These are phyloP conservation scores for Amanita phalloides DNA, from an alignment of 768 basidiomycete genomes.

Conservation along the genomic window DNA sequence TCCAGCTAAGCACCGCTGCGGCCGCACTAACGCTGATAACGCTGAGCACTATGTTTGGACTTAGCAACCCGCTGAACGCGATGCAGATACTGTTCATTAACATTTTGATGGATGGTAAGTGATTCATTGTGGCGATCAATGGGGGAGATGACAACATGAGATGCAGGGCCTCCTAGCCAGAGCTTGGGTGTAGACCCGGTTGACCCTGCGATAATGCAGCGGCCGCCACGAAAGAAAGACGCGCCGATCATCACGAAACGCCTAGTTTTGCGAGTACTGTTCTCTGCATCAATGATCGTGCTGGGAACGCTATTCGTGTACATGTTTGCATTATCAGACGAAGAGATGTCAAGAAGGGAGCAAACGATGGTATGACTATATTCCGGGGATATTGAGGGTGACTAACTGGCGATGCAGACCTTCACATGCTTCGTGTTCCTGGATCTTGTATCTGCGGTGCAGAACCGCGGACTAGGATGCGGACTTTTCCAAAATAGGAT, in stretches of 20 bases:
- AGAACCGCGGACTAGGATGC: slow-evolving; percentile 88
- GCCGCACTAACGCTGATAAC: slow-evolving; percentile 94
- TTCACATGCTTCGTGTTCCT: slow-evolving; percentile 97
- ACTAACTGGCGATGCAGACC: slow-evolving; percentile 42
- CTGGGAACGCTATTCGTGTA: slow-evolving; percentile 84
- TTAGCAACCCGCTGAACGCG: slow-evolving; percentile 89
- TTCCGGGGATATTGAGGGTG: not conserved
- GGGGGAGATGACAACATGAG: not conserved
- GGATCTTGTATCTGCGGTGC: slow-evolving; percentile 89
- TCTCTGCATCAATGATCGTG: slow-evolving; percentile 89
- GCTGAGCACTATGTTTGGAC: slow-evolving; percentile 79
- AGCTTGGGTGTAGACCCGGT: slow-evolving; percentile 96
- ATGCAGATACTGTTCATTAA: slow-evolving; percentile 99
- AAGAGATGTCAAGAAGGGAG: slow-evolving; percentile 73
- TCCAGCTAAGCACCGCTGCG: slow-evolving; percentile 96
- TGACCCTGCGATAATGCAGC: slow-evolving; percentile 85
- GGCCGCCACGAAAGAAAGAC: slow-evolving; percentile 87
- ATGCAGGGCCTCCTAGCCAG: slow-evolving; percentile 82
- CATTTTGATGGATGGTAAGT: slow-evolving; percentile 92
- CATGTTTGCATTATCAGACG: slow-evolving; percentile 72
- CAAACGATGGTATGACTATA: slow-evolving; percentile 81
- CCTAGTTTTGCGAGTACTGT: slow-evolving; percentile 73
- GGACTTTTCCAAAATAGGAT: slow-evolving; percentile 79
- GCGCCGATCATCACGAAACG: slow-evolving; percentile 75
- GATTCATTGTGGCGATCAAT: not conserved